A percentile compares a stretch with the other conserved stretches of the same genome.
These are phyloP conservation scores for Mycena alexandri DNA, from an alignment of 768 basidiomycete species.

Conservation along the genomic window DNA sequence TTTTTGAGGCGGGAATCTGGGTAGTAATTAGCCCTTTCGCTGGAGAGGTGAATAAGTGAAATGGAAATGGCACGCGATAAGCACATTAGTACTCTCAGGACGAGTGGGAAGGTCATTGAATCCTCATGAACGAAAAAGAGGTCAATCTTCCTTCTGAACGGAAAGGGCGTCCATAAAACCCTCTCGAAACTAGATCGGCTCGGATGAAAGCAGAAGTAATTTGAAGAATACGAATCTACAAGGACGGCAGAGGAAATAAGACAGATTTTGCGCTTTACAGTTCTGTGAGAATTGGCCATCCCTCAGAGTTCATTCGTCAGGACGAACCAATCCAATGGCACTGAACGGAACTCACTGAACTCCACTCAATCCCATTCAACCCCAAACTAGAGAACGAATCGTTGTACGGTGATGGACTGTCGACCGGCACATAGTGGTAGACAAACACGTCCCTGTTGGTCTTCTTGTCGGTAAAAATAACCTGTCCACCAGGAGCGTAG, in stretches of 20 bases:
- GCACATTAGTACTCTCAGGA: no score
- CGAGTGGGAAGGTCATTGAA: no score
- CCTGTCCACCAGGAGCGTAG: constrained; percentile 34
- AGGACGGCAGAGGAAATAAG: not conserved
- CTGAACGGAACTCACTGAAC: constrained; percentile 15
- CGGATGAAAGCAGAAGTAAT: no score
- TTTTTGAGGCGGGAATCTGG: no score
- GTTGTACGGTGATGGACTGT: constrained; percentile 28
- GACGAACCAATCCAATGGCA: not conserved
- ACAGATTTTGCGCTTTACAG: not conserved
- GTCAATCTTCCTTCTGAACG: no score
- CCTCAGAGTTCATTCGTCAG: constrained; percentile 1
- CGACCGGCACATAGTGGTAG: constrained; percentile 33
- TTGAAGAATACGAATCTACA: no score
- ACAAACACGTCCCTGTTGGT: constrained; percentile 29
- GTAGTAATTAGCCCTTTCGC: no score
- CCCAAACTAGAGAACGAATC: constrained; percentile 33
- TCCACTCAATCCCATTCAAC: constrained; percentile 34
- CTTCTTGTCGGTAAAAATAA: constrained; percentile 28
- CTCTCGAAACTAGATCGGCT: no score
- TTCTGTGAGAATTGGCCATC: constrained; percentile 22
- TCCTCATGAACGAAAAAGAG: no score
- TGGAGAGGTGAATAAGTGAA: no score
- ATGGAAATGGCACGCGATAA: no score
- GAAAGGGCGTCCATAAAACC: no score